Base-by-base conservation (phyloP, 768 basidiomycete genomes). In the Serendipita sp. region DNA sequence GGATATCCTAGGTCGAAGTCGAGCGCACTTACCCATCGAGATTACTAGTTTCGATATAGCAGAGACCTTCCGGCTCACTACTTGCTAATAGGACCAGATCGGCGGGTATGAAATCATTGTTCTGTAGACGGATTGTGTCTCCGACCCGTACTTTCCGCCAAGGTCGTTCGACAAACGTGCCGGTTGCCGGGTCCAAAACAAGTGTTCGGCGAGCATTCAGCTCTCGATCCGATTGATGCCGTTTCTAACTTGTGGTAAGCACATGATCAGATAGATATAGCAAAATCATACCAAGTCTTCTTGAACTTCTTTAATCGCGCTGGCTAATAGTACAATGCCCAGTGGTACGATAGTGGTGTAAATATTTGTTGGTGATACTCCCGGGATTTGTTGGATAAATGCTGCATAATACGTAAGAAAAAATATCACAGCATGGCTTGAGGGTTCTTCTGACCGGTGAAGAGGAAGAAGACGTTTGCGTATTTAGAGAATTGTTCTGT, bases 401-500 rank as follows among this genome's bases (percentile, higher is more conserved):
- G 91, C 91, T 75, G 53, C 13, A 44, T 16, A 23, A 18, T 6
- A 63, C 13, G 16, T 37, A 37, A 27, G 18, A 37, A 60, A 44
- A 44, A 23, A 63, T 46, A 63, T 48, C 18, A 10, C 46, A 11
- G 6, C 13, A 63, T 11, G n/a, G 34, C 10, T 62, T 15, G 10
- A 23, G 31, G 29, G 64, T 40, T 40, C 40, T 40, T 40, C 67
- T 15, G 34, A 71, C 75, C 76, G 34, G 95, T 97, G 78, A 99
- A 98, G 65, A 99, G 79, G 80, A 99, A 99, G 79, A 99, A 99
- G 66, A 98, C 62, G 72, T 99, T 98, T 68, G 96, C 95, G 72
- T 97, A 97, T 82, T 96, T 91, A 48, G 91, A 93, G 78, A 97
- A 96, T 83, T 97, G 93, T 73, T 95, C 94, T 95, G 75, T 3